Percentiles rank a stretch among this genome's conserved stretches.
Evolutionary conservation across 2,329 filamentous ascomycete genomes (phyloP).

Genomic region (Cercospora sojina): DNA sequence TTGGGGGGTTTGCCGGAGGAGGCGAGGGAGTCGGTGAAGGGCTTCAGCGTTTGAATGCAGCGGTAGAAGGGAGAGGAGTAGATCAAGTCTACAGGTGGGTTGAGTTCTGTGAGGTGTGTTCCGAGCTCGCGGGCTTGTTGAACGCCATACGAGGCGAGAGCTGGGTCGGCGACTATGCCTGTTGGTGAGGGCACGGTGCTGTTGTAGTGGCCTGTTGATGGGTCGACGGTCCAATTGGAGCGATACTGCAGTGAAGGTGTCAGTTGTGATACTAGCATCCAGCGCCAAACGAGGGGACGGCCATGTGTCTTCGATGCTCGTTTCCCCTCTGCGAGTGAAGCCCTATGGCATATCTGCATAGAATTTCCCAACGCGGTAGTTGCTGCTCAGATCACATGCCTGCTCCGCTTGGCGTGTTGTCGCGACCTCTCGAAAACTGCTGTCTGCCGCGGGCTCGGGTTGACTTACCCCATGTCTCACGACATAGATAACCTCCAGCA

Average conservation of each 20-base stretch:
- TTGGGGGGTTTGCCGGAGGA: slow-evolving; percentile 21
- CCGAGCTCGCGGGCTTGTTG: slow-evolving; percentile 77
- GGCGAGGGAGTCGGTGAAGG: slow-evolving; percentile 59
- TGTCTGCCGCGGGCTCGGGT: not conserved
- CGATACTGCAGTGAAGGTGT: slow-evolving; percentile 66
- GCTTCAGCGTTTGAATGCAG: slow-evolving; percentile 79
- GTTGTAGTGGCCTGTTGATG: slow-evolving; percentile 73
- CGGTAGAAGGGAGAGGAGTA: slow-evolving; percentile 87
- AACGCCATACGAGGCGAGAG: slow-evolving; percentile 82
- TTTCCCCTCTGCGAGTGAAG: not conserved
- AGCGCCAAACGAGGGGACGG: too few relatives aligned
- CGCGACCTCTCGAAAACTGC: not conserved
- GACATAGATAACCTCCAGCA: slow-evolving; percentile 52
- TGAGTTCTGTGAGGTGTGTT: slow-evolving; percentile 58
- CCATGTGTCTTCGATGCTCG: not conserved
- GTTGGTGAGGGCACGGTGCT: slow-evolving; percentile 76
- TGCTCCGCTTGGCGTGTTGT: slow-evolving; percentile 7
- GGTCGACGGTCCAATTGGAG: slow-evolving; percentile 83
- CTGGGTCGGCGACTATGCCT: slow-evolving; percentile 81
- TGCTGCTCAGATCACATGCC: not conserved
- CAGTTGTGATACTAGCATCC: not conserved
- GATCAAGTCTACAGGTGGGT: slow-evolving; percentile 69
- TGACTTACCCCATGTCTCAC: slow-evolving; percentile 52
- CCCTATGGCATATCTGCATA: not conserved
- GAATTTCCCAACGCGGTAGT: slow-evolving; percentile 6